A percentile compares a stretch with the other conserved stretches of the same genome.
Conservation (phyloP, 768 basidiomycete species). For the Lactarius tabidus region DNA sequence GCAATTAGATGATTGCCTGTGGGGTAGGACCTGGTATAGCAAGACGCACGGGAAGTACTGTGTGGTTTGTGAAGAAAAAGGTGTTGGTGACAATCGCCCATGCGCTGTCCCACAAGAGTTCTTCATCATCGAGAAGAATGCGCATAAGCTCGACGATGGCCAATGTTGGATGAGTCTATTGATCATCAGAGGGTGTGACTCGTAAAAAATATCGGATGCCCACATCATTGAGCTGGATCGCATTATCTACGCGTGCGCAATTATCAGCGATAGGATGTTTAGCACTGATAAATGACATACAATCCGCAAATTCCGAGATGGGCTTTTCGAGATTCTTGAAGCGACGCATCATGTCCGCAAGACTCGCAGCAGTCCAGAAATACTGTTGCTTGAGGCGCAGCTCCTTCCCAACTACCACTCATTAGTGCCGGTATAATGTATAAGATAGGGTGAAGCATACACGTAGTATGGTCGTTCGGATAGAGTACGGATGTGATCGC, state of each 20-base stretch:
- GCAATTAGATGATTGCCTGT: not conserved
- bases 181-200: not conserved
- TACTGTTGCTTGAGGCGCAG: constrained; percentile 94
- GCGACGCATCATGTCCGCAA: constrained; percentile 85
- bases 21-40: not conserved
- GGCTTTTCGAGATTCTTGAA: constrained; percentile 88
- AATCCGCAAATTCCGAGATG: constrained; percentile 77
- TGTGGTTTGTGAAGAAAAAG: constrained; percentile 96
- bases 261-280: not conserved
- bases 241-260: constrained; percentile 50
- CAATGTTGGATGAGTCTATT: constrained; percentile 88
- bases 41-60: constrained; percentile 73
- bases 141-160: constrained; percentile 96
- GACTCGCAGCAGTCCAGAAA: constrained; percentile 88
- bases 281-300: constrained; percentile 37
- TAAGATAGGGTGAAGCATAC: constrained; percentile 16
- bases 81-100: constrained; percentile 89
- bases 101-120: constrained; percentile 73
- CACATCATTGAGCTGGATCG: constrained; percentile 94
- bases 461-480: constrained; percentile 85
- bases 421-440: not conserved
- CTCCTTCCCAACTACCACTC: constrained; percentile 70
- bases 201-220: constrained; percentile 25
- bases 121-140: constrained; percentile 88
- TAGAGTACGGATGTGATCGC: constrained; percentile 95